Base-by-base conservation (phyloP, 768 basidiomycete genomes). In the Neoboletus subvelutipes region DNA sequence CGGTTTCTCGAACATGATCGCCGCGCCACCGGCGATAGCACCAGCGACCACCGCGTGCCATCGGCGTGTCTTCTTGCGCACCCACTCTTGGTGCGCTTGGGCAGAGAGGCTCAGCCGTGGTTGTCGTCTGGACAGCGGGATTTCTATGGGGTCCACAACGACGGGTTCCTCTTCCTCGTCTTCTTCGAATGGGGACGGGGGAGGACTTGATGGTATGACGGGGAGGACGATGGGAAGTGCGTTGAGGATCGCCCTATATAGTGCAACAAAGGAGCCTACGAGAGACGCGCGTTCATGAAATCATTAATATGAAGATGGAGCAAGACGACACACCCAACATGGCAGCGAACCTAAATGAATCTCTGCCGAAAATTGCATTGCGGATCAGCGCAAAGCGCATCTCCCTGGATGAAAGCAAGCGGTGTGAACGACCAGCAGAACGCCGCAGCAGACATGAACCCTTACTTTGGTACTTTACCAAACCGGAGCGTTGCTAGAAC, bases 31-130 rank as follows among this genome's bases (percentile, higher is more conserved):
- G 0, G 90, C 85, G 22, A 92, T 60, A 0, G 86, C 81, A 10
- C 93, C 93, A 2, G 94, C 92, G 18, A 90, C 61, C 0, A 89
- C 81, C 3, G 92, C 83, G 64, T 94, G 86, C 91, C 92, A 94
- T 60, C 83, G 71, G 45, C 83, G 75, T 4, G 88, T 87, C 68
- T 78, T 80, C 68, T 89, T 91, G 37, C 80, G 77, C 20, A 87
- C 75, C 73, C 89, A 78, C 11, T 79, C 69, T 55, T 85, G 76
- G 63, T 87, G 87, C 9, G 83, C 87, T 46, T 80, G 82, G 31
- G 83, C 83, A 53, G 80, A 83, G 28, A 84, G 76, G 9, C 84
- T 90, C 6, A 88, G 75, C 6, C 85, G 79, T 5, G 82, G 77
- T 33, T 65, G 74, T 28, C 81, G 77, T 37, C 62, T 45, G 45